These are phyloP conservation scores for Pseudofabraea citricarpa DNA, from an alignment of 2,329 filamentous ascomycete species.

Conservation along the genomic window DNA sequence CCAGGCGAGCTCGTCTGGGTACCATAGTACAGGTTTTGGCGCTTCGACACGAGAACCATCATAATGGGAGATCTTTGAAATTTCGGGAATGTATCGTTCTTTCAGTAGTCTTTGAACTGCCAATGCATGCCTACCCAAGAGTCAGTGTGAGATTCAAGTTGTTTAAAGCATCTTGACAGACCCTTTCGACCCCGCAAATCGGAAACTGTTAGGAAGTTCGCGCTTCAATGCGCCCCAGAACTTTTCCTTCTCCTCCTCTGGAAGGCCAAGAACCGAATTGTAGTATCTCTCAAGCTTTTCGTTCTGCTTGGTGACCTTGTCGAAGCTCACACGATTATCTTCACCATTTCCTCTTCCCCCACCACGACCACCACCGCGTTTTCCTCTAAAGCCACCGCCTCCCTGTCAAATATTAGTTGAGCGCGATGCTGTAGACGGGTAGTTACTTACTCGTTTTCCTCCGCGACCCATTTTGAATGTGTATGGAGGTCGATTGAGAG, in stretches of 20 bases:
- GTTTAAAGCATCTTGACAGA: constrained; percentile 33
- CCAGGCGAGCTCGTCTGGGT: constrained; percentile 92
- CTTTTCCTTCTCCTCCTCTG: constrained; percentile 69
- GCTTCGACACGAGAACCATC: constrained; percentile 80
- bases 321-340: constrained; percentile 39
- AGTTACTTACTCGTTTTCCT: constrained; percentile 22
- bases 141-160: constrained; percentile 2
- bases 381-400: constrained; percentile 9
- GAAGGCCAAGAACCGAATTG: constrained; percentile 68
- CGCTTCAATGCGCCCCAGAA: constrained; percentile 83
- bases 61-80: constrained; percentile 74
- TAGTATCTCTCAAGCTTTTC: constrained; percentile 85
- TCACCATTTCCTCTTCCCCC: constrained; percentile 29
- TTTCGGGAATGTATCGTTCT: constrained; percentile 84
- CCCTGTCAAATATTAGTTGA: constrained; percentile 8
- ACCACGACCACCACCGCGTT: constrained; percentile 17
- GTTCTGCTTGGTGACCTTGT: constrained; percentile 70
- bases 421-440: background rate
- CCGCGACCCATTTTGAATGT: constrained; percentile 22
- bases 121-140: constrained; percentile 69
- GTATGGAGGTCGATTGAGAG: background rate
- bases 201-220: constrained; percentile 94
- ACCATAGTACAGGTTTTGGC: constrained; percentile 81
- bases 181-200: constrained; percentile 94
- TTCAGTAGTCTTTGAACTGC: constrained; percentile 85